Conservation (phyloP, 1,284 basidiomycete species). For the Mycena citricolor region DNA sequence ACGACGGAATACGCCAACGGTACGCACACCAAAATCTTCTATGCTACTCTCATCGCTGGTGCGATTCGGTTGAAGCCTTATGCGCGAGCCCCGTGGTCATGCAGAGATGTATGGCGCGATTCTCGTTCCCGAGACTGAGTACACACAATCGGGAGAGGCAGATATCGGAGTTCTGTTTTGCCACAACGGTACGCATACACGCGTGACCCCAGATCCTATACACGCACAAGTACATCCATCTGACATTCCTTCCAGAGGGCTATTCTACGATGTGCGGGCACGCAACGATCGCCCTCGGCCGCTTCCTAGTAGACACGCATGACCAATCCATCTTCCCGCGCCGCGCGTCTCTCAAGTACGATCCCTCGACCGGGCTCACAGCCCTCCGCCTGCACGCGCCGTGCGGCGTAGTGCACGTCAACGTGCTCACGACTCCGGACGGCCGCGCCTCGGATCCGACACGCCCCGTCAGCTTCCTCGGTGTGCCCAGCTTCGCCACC, state of each 20-base stretch:
- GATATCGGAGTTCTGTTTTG: constrained; percentile 47
- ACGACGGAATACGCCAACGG: constrained; percentile 35
- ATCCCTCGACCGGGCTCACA: constrained; percentile 25
- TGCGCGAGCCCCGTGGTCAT: constrained; percentile 46
- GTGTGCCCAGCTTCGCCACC: constrained; percentile 37
- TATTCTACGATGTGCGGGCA: constrained; percentile 51
- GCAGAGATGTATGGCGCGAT: constrained; percentile 49
- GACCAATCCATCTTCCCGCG: constrained; percentile 34
- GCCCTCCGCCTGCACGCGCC: constrained; percentile 38
- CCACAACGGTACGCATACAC: constrained; percentile 37
- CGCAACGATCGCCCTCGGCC: constrained; percentile 45
- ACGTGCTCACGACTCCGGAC: constrained; percentile 28
- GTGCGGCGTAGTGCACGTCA: constrained; percentile 38
- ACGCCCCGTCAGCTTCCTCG: constrained; percentile 35
- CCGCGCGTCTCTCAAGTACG: constrained; percentile 29
- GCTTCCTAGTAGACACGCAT: constrained; percentile 41
- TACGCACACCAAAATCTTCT: constrained; percentile 6
- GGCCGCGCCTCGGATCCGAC: constrained; percentile 28
- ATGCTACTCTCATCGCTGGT: background rate
- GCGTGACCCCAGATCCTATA: background rate
- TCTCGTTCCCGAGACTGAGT: constrained; percentile 38
- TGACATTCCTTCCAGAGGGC: constrained; percentile 34
- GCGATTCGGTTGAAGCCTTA: constrained; percentile 29
- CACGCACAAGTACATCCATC: too few relatives aligned
- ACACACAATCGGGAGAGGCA: constrained; percentile 36